A percentile compares a stretch with the other conserved stretches of the same genome.
Evolutionary conservation across 805 yeast species (phyloP).

Genomic region (Teunomyces gatunensis): DNA sequence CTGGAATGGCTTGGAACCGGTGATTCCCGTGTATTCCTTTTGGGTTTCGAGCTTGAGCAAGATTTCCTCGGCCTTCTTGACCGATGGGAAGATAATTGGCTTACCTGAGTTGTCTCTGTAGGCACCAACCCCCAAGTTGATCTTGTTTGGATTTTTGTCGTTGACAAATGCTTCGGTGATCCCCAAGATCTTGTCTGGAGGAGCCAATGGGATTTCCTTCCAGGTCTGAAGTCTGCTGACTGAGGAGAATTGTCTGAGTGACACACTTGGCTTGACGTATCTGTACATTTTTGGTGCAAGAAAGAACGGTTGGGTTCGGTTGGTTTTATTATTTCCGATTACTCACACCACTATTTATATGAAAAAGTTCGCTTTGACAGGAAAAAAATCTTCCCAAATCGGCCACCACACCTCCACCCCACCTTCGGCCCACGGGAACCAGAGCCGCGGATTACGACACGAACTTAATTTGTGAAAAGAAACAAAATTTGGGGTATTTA

Average conservation of each 20-base stretch:
- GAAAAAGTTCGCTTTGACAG: conserved; percentile 2
- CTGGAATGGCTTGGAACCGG: conserved; percentile 71
- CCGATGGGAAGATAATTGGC: conserved; percentile 85
- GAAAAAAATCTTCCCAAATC: conserved; percentile 2
- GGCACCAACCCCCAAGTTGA: conserved; percentile 84
- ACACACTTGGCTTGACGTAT: conserved; percentile 7
- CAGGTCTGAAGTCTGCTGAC: conserved; percentile 9
- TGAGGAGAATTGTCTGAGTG: conserved; percentile 8
- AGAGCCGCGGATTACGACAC: conserved; percentile 1
- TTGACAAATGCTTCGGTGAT: conserved; percentile 69
- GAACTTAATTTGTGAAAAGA: no score
- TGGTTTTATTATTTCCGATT: no score
- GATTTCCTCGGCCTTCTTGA: conserved; percentile 59
- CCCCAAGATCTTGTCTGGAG: conserved; percentile 86
- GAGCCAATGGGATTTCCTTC: conserved; percentile 47
- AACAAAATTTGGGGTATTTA: no score
- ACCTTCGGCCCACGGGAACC: conserved; percentile 3
- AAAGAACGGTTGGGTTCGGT: neutral
- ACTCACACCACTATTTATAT: conserved; percentile 4
- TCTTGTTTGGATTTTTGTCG: conserved; percentile 59
- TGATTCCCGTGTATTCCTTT: conserved; percentile 86
- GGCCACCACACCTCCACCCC: conserved; percentile 3
- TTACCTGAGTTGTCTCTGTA: conserved; percentile 85
- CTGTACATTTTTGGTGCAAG: conserved; percentile 5
- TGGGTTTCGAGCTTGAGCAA: conserved; percentile 51